Base-by-base conservation (phyloP, 2,329 filamentous ascomycete species). In the Hypoxylon rubiginosum region DNA sequence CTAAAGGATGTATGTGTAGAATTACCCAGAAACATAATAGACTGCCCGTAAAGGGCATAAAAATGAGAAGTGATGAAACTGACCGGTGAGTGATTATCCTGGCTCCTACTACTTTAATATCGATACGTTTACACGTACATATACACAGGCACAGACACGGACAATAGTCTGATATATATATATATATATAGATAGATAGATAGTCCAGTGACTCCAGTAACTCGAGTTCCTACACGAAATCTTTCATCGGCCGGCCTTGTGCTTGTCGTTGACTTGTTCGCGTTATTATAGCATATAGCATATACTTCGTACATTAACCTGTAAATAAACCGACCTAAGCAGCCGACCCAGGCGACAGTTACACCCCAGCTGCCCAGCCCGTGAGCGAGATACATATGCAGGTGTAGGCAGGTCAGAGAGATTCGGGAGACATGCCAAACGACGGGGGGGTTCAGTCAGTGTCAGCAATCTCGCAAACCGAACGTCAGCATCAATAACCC, bases 261-360 rank as follows among this genome's bases (percentile, higher is more conserved):
- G 17, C n/a, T 43, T 43, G 17, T 15, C 10, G 46, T 30, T 51
- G 58, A 8, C n/a, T 66, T 58, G 54, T 58, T 55, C 49, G 54
- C 58, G 45, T 58, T 55, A 62, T 62, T 34, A 58, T 50, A 13
- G 43, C 21, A 24, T 24, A 24, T 62, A 51, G 53, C 43, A 50
- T 54, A n/a, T n/a, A n/a, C n/a, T n/a, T n/a, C n/a, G n/a, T n/a
- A 28, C 30, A 39, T 56, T 52, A 19, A 46, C 48, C 34, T 36
- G 48, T 64, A 48, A 54, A 46, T 55, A 58, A 58, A 46, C 52
- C 62, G 57, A 65, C 56, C 60, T 56, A 64, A 64, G 64, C 57
- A 57, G 57, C 49, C 52, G 53, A 65, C 60, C 60, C 64, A 67
- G 60, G 64, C 52, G 60, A 60, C 56, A 39, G 52, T 67, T 48